Evolutionary conservation across 345 rosid genomes (phyloP).

Genomic region (Microthlaspi erraticum): DNA sequence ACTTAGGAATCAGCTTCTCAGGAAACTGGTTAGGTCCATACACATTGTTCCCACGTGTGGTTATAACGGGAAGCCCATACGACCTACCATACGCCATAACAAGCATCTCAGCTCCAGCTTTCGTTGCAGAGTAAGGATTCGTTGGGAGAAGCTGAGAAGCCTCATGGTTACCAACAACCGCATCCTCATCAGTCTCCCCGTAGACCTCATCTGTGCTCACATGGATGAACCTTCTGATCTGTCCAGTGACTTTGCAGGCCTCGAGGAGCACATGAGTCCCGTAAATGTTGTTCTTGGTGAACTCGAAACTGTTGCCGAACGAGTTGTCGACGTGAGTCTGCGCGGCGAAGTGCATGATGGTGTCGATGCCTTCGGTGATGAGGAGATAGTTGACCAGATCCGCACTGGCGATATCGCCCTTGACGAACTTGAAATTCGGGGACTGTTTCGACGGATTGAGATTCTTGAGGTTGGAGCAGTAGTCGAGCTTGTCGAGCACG

Average conservation of each 20-base stretch:
- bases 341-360: slow-evolving; percentile 91
- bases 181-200: slow-evolving; percentile 89
- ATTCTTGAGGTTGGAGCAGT: slow-evolving; percentile 76
- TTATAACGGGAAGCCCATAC: slow-evolving; percentile 80
- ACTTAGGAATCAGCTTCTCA: slow-evolving; percentile 78
- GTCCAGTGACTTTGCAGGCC: slow-evolving; percentile 89
- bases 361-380: slow-evolving; percentile 79
- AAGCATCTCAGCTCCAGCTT: slow-evolving; percentile 91
- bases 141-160: slow-evolving; percentile 89
- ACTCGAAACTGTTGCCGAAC: slow-evolving; percentile 87
- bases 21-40: slow-evolving; percentile 88
- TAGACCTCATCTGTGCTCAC: slow-evolving; percentile 89
- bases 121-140: slow-evolving; percentile 83
- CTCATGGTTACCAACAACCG: slow-evolving; percentile 81
- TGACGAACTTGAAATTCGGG: slow-evolving; percentile 74
- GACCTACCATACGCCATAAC: slow-evolving; percentile 91
- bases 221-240: slow-evolving; percentile 79
- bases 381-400: slow-evolving; percentile 85
- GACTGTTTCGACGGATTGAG: slow-evolving; percentile 64
- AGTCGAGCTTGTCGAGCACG: slow-evolving; percentile 86
- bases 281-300: slow-evolving; percentile 80
- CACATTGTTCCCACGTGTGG: slow-evolving; percentile 88
- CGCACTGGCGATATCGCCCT: slow-evolving; percentile 81
- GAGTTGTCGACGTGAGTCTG: slow-evolving; percentile 87
- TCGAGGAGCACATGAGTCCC: slow-evolving; percentile 84